These are phyloP conservation scores for Alternaria novae-zelandiae DNA, from an alignment of 2,329 filamentous ascomycete genomes.

Conservation along the genomic window DNA sequence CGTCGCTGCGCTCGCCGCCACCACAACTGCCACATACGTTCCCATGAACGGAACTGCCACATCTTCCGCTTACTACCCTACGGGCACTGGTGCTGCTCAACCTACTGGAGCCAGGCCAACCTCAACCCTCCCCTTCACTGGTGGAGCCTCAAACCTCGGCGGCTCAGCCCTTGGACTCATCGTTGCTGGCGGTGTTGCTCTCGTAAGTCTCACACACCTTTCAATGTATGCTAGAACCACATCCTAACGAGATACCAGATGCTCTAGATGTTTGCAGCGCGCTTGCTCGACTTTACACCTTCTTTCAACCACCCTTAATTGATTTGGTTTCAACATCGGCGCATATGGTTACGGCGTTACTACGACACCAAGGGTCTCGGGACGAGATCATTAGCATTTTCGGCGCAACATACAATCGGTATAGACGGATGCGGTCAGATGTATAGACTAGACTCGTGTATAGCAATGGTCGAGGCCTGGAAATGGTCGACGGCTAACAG, in stretches of 20 bases:
- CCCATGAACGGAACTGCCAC: slow-evolving; percentile 32
- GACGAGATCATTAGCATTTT: not conserved
- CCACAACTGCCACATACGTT: slow-evolving; percentile 32
- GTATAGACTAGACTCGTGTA: not conserved
- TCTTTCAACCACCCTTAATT: slow-evolving; percentile 5
- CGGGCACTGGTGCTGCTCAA: slow-evolving; percentile 28
- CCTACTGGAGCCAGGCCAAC: slow-evolving; percentile 22
- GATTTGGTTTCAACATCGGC: slow-evolving; percentile 5
- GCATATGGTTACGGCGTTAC: slow-evolving; percentile 8
- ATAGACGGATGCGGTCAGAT: not conserved
- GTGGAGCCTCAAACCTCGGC: slow-evolving; percentile 32
- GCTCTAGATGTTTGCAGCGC: slow-evolving; percentile 8
- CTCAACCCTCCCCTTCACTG: slow-evolving; percentile 33
- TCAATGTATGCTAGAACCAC: not conserved
- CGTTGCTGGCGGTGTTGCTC: slow-evolving; percentile 40
- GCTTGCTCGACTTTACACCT: not conserved
- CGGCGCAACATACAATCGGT: slow-evolving; percentile 4
- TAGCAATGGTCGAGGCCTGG: not conserved
- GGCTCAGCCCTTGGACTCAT: slow-evolving; percentile 37
- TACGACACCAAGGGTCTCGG: not conserved
- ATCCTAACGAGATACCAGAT: slow-evolving; percentile 9
- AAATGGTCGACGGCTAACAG: not conserved
- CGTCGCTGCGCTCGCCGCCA: slow-evolving; percentile 35
- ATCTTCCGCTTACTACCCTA: slow-evolving; percentile 30
- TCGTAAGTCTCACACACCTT: slow-evolving; percentile 24